Percentiles rank a stretch among this genome's conserved stretches.
Evolutionary conservation across 306 rosid species (phyloP).

Genomic region (Begonia peltatifolia): DNA sequence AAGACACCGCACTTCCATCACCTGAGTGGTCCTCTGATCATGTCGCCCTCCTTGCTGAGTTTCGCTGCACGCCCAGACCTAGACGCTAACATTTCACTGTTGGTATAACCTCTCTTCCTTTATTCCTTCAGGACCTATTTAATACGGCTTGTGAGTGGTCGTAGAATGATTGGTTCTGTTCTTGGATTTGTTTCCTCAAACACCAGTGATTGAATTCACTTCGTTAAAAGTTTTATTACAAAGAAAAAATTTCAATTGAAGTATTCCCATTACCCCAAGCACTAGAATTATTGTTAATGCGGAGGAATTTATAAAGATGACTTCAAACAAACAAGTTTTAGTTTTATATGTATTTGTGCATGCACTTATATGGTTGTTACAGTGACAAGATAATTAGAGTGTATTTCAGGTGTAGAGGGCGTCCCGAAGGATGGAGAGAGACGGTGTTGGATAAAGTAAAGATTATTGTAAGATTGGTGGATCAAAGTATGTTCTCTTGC

Average conservation of each 20-base stretch:
- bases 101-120: background rate
- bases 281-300: background rate
- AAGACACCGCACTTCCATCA: slow-evolving; percentile 97
- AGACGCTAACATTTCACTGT: slow-evolving; percentile 60
- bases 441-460: slow-evolving; percentile 37
- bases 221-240: no score
- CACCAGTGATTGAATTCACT: background rate
- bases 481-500: slow-evolving; percentile 26
- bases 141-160: background rate
- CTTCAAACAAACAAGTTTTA: background rate
- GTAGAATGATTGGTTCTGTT: no score
- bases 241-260: no score
- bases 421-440: slow-evolving; percentile 21
- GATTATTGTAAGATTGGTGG: slow-evolving; percentile 44
- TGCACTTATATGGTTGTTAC: slow-evolving; percentile 6
- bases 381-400: slow-evolving; percentile 17
- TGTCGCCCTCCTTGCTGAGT: slow-evolving; percentile 86
- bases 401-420: slow-evolving; percentile 15
- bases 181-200: no score
- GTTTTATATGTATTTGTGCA: slow-evolving; percentile 3
- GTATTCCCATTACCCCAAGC: background rate
- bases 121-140: background rate
- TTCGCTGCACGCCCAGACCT: slow-evolving; percentile 76
- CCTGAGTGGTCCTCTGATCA: slow-evolving; percentile 99
- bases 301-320: background rate